A percentile compares a stretch with the other conserved stretches of the same genome.
These are phyloP conservation scores for Russula compacta DNA, from an alignment of 768 basidiomycete species.

Conservation along the genomic window DNA sequence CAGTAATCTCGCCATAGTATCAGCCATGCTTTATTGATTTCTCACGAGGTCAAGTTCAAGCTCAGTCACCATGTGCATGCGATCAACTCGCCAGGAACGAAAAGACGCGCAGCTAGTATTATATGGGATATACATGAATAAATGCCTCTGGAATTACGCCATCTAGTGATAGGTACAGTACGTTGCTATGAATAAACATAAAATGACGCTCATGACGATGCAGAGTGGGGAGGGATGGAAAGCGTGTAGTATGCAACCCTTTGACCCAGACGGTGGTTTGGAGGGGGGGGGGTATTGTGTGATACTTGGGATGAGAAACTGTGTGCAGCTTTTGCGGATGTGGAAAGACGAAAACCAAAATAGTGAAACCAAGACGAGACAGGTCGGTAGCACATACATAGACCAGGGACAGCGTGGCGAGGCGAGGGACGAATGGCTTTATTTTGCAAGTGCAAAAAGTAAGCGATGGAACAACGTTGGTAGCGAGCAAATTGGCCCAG, in stretches of 20 bases:
- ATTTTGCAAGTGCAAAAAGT: background rate
- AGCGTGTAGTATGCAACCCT: background rate
- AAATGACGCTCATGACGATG: slow-evolving; percentile 6
- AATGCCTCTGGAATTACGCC: slow-evolving; percentile 10
- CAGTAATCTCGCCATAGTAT: background rate
- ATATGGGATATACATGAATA: slow-evolving; percentile 14
- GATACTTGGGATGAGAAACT: background rate
- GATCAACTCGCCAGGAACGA: background rate
- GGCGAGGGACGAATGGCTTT: background rate
- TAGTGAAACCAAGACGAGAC: background rate
- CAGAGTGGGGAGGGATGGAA: background rate
- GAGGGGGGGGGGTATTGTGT: background rate
- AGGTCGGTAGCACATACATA: background rate
- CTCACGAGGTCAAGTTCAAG: background rate
- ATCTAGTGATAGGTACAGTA: slow-evolving; percentile 15
- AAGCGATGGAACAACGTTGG: background rate
- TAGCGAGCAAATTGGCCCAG: background rate
- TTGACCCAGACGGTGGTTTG: background rate
- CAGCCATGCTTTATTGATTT: background rate
- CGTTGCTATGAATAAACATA: slow-evolving; percentile 16
- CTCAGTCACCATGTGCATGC: background rate
- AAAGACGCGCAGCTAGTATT: slow-evolving; percentile 1
- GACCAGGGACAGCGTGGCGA: background rate
- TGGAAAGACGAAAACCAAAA: background rate
- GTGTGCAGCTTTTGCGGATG: background rate